phyloP scores from a whole-genome alignment of 257 asterid genomes.

The Gentiana dahurica region DNA sequence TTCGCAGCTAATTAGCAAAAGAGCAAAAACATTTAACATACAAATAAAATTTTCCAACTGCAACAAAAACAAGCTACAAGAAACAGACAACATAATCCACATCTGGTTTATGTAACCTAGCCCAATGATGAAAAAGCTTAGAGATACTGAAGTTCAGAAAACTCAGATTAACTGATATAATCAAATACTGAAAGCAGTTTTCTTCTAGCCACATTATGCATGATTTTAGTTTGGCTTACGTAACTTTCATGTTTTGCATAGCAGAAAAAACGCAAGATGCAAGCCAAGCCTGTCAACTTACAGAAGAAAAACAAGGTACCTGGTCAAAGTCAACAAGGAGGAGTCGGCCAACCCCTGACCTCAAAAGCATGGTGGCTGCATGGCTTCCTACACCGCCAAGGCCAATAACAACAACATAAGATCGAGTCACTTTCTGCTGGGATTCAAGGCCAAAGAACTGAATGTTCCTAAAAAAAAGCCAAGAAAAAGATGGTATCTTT shows the following conservation, averaged over 20 bases:
- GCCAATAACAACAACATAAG: conserved; percentile 89
- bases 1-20: not conserved
- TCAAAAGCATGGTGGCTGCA: conserved; percentile 96
- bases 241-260: too few relatives aligned
- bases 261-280: too few relatives aligned
- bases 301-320: conserved; percentile 38
- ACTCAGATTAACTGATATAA: too few relatives aligned
- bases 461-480: conserved; percentile 54
- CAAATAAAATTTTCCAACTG: not conserved
- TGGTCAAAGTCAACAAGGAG: conserved; percentile 95
- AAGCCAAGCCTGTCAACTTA: too few relatives aligned
- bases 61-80: too few relatives aligned
- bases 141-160: too few relatives aligned
- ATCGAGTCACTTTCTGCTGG: conserved; percentile 65
- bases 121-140: too few relatives aligned
- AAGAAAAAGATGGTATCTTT: conserved; percentile 1
- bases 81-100: too few relatives aligned
- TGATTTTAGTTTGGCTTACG: too few relatives aligned
- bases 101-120: too few relatives aligned
- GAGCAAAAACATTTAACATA: not conserved
- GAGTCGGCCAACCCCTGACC: conserved; percentile 87
- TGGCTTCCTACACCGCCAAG: conserved; percentile 99
- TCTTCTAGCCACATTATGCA: too few relatives aligned
- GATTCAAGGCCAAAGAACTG: conserved; percentile 87
- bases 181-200: too few relatives aligned